These are phyloP conservation scores for Pulveroboletus frians DNA, from an alignment of 768 basidiomycete genomes.

Conservation along the genomic window DNA sequence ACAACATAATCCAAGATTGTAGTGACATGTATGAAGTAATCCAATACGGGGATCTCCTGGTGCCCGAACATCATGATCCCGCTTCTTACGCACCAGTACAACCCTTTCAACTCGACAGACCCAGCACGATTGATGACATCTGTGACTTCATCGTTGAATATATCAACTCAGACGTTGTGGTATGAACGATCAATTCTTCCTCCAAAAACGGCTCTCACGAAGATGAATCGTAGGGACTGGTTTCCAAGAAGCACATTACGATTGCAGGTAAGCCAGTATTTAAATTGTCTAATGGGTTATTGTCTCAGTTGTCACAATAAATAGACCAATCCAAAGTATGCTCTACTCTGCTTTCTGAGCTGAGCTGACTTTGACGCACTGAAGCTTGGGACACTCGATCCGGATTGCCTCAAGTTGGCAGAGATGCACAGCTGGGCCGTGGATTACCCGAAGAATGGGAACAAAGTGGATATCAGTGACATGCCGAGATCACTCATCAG, in stretches of 20 bases:
- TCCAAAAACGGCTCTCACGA: background rate
- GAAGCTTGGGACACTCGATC: slow-evolving; percentile 59
- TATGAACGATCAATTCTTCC: slow-evolving; percentile 27
- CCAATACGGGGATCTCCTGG: slow-evolving; percentile 49
- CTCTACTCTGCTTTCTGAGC: background rate
- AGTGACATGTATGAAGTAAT: slow-evolving; percentile 69
- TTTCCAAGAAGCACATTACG: slow-evolving; percentile 61
- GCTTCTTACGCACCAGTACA: slow-evolving; percentile 44
- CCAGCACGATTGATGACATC: slow-evolving; percentile 62
- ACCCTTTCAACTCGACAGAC: slow-evolving; percentile 37
- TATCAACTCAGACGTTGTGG: slow-evolving; percentile 77
- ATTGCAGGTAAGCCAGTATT: slow-evolving; percentile 53
- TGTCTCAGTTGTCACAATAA: background rate
- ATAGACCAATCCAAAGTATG: slow-evolving; percentile 68
- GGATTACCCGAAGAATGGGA: slow-evolving; percentile 77
- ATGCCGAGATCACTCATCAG: slow-evolving; percentile 55
- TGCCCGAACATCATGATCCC: slow-evolving; percentile 44
- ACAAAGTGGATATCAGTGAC: slow-evolving; percentile 49
- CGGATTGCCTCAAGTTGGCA: slow-evolving; percentile 53
- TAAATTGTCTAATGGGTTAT: background rate
- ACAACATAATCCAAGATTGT: background rate
- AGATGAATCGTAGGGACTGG: slow-evolving; percentile 47
- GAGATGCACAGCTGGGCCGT: slow-evolving; percentile 59
- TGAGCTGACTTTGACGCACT: slow-evolving; percentile 1
- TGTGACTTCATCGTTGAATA: slow-evolving; percentile 81